phyloP scores from a whole-genome alignment of 2,329 filamentous ascomycete species.

The Helicocarpus griseus region DNA sequence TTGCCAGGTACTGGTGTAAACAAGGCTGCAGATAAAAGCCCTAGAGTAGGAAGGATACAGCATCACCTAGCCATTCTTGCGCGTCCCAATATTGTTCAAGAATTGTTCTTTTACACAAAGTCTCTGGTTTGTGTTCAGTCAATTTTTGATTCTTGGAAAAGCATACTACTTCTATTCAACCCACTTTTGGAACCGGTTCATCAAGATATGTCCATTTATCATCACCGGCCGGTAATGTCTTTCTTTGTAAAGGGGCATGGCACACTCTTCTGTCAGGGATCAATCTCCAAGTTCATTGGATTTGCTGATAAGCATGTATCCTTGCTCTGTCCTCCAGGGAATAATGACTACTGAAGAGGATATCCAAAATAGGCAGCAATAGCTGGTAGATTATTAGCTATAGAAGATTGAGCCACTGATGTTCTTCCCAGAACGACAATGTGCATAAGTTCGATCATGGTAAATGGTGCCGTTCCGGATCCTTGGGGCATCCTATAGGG shows the following conservation, averaged over 20 bases:
- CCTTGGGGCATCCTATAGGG: too few relatives aligned
- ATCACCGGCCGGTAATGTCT: conserved; percentile 31
- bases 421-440: too few relatives aligned
- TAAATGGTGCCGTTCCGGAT: too few relatives aligned
- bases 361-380: too few relatives aligned
- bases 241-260: conserved; percentile 47
- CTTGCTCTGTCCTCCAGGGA: too few relatives aligned
- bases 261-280: conserved; percentile 33
- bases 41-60: conserved; percentile 68
- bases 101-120: conserved; percentile 51
- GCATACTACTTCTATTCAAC: conserved; percentile 46
- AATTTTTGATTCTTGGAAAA: conserved; percentile 48
- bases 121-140: conserved; percentile 46
- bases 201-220: not conserved
- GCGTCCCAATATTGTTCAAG: conserved; percentile 47
- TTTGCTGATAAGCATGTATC: conserved; percentile 33
- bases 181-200: conserved; percentile 34
- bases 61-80: conserved; percentile 71
- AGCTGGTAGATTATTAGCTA: too few relatives aligned
- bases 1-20: conserved; percentile 78
- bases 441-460: too few relatives aligned
- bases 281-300: conserved; percentile 29
- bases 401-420: too few relatives aligned
- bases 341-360: too few relatives aligned
- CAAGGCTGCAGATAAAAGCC: conserved; percentile 66